A percentile compares a stretch with the other conserved stretches of the same genome.
Evolutionary conservation across 2,329 filamentous ascomycete species (phyloP).

Genomic region (Fusarium globosum): DNA sequence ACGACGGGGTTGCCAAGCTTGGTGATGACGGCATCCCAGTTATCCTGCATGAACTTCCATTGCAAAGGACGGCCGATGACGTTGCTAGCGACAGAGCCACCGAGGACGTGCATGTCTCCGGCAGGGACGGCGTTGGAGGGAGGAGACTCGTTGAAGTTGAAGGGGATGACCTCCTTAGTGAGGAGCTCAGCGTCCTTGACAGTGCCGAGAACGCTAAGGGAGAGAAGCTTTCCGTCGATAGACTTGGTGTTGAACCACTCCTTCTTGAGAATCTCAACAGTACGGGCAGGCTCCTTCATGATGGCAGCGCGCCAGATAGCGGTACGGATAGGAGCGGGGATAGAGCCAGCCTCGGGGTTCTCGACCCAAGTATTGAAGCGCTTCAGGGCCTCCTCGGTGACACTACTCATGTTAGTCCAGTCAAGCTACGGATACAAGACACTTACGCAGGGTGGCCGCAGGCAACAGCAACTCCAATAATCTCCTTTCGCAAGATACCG

Average conservation of each 20-base stretch:
- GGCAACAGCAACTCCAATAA: constrained; percentile 80
- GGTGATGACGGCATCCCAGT: constrained; percentile 80
- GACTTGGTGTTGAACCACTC: constrained; percentile 87
- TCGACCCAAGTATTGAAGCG: constrained; percentile 84
- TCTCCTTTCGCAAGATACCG: constrained; percentile 82
- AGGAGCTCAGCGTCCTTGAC: constrained; percentile 77
- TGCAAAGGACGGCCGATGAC: constrained; percentile 76
- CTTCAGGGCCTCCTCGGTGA: constrained; percentile 77
- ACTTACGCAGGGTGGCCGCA: constrained; percentile 80
- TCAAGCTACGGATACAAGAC: not conserved
- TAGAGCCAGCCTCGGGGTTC: constrained; percentile 72
- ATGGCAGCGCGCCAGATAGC: constrained; percentile 85
- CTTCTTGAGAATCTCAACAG: constrained; percentile 81
- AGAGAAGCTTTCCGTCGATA: constrained; percentile 91
- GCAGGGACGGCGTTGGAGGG: constrained; percentile 75
- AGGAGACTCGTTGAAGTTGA: constrained; percentile 77
- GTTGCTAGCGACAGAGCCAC: constrained; percentile 78
- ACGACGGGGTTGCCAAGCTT: constrained; percentile 87
- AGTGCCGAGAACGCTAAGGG: constrained; percentile 79
- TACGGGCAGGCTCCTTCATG: constrained; percentile 72
- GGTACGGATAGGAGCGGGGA: constrained; percentile 84
- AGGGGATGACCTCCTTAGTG: constrained; percentile 73
- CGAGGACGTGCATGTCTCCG: constrained; percentile 88
- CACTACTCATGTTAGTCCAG: constrained; percentile 56
- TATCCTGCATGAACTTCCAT: constrained; percentile 86